phyloP scores from a whole-genome alignment of 129 eudicot species.

The Gnaphalium uliginosum region DNA sequence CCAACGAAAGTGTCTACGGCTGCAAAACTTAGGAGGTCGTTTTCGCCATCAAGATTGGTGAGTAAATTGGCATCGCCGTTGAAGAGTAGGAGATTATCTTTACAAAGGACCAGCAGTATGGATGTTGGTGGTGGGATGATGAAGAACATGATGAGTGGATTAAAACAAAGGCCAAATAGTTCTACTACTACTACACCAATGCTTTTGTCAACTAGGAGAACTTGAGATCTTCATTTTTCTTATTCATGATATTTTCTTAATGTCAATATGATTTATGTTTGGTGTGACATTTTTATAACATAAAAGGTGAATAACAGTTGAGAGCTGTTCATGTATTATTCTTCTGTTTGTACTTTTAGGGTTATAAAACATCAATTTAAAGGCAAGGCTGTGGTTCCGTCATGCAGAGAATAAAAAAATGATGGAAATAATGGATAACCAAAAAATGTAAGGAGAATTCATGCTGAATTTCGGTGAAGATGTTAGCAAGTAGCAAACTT shows the following conservation, averaged over 20 bases:
- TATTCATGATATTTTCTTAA: conserved; percentile 31
- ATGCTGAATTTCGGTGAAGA: background rate
- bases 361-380: too few relatives aligned
- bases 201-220: conserved; percentile 48
- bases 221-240: conserved; percentile 21
- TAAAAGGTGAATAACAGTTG: conserved; percentile 5
- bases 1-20: conserved; percentile 44
- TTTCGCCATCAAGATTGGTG: conserved; percentile 88
- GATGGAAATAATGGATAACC: too few relatives aligned
- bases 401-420: too few relatives aligned
- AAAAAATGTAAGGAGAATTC: too few relatives aligned
- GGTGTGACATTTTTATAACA: background rate
- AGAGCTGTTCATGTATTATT: background rate
- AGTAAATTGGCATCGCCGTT: conserved; percentile 78
- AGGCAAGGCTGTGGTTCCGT: background rate
- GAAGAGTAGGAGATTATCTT: conserved; percentile 56
- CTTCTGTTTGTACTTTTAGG: background rate
- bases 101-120: conserved; percentile 34
- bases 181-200: conserved; percentile 36
- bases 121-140: conserved; percentile 37
- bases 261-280: conserved; percentile 30
- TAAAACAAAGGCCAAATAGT: conserved; percentile 58
- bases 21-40: conserved; percentile 71
- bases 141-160: conserved; percentile 79
- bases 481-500: background rate